Evolutionary conservation across 768 basidiomycete species (phyloP), one percentile per base, ranked within the genome.

Genomic region (Leccinum ochraceum): DNA sequence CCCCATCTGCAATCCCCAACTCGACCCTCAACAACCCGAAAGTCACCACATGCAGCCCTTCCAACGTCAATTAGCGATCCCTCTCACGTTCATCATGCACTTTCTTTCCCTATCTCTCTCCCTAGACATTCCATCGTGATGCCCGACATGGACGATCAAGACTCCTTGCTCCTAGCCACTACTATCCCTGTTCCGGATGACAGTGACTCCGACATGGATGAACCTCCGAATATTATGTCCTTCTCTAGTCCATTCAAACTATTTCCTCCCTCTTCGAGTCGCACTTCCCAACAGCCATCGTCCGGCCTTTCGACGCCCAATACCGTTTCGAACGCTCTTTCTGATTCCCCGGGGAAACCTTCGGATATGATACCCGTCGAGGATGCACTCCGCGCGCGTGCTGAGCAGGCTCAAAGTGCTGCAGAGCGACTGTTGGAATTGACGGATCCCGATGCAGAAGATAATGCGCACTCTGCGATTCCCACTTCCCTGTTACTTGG

Each of bases 341-440:
- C 88, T 0, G 83, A 83, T 26, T 84, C 86, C 3, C 64, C 75
- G 55, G 63, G 71, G 58, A 76, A 82, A 63, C 78, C 79, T 64
- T 71, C 81, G 65, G 54, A 78, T 77, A 14, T 42, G 51, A 79
- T 86, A 11, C 82, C 83, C 20, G 78, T 95, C 4, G 94, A 95
- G 69, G 95, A 96, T 69, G 93, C 88, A 32, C 74, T 96, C 66
- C 83, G 88, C 49, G 92, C 92, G 3, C 85, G 92, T 56, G 95
- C 95, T 2, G 91, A 92, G 66, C 95, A 97, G 71, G 95, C 95
- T 0, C 92, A 95, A 71, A 94, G 92, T 69, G 92, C 94, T 8
- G 95, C 95, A 1, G 89, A 93, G 71, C 83, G 92, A 53, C 76
- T 98, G 28, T 72, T 96, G 42, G 95, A 97, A 71, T 81, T 96